Evolutionary conservation across 1,284 basidiomycete species (phyloP), one percentile per base, ranked within the genome.

Genomic region (Malassezia obtusa): DNA sequence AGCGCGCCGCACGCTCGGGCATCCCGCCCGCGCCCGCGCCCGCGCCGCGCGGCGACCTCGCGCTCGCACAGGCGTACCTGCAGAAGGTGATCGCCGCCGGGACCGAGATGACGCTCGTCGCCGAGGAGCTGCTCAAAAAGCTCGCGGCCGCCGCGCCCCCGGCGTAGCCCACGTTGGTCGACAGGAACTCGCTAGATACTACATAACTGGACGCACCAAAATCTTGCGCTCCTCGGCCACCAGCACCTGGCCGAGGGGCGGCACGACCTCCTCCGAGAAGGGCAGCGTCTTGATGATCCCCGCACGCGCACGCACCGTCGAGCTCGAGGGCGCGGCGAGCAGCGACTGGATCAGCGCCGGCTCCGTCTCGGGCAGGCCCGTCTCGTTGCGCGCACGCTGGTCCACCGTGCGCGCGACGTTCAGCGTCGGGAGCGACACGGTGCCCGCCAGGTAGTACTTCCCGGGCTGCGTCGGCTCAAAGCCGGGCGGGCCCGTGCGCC

Each of bases 11-110:
- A 5, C 28, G 32, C 24, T 21, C 40, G 17, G 40, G 40, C n/a
- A 15, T 17, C 24, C n/a, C 45, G 19, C 21, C 17, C 21, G 33
- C 49, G 11, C 48, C 31, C 15, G 25, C 45, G 12, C 37, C 44
- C 12, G 40, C 49, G 17, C 51, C 50, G 32, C 46, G 49, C 2
- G 69, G 67, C 43, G 65, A 71, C 44, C 30, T 68, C 26, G 60
- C 57, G 10, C 57, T 68, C 35, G 70, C 70, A 2, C 59, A 61
- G 39, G 67, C 71, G 38, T 71, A 70, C 24, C 46, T 73, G 53
- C 61, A 67, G 32, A 68, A 70, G 41, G 68, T 71, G 15, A 59
- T 71, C n/a, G 59, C 59, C 10, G 63, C 65, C 15, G 65, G 66
- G 10, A 69, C 67, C 12, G 68, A 71, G 24, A 59, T 66, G 58